Evolutionary conservation across 495 filamentous ascomycete genomes (phyloP).

Genomic region (Cladorrhinum samala): DNA sequence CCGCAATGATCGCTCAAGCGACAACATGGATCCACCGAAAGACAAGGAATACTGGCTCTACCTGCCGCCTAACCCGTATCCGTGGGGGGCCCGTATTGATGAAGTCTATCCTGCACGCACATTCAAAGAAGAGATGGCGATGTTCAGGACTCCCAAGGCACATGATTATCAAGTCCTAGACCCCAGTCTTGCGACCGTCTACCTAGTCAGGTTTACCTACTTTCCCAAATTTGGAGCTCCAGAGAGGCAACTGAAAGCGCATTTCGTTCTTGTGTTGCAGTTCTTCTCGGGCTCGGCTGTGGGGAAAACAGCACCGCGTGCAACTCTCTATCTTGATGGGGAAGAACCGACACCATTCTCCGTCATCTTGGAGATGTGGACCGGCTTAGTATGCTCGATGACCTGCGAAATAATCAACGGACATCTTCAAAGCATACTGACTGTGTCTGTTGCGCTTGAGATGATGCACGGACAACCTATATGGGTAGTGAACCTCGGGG

Average conservation of each 20-base stretch:
- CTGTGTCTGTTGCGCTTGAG: neutral
- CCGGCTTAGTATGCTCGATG: neutral
- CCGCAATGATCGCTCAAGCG: conserved; percentile 5
- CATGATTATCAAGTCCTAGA: neutral
- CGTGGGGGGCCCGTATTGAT: neutral
- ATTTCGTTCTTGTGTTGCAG: neutral
- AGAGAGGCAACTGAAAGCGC: neutral
- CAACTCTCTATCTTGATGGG: conserved; percentile 3
- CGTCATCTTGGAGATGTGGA: neutral
- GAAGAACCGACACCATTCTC: neutral
- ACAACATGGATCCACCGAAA: neutral
- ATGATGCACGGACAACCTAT: neutral
- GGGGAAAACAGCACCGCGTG: neutral
- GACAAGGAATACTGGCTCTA: conserved; percentile 5
- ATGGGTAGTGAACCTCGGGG: neutral
- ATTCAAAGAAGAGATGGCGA: conserved; percentile 6
- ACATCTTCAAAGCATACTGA: neutral
- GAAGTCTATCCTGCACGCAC: conserved; percentile 3
- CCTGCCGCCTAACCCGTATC: conserved; percentile 4
- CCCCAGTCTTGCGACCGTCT: neutral
- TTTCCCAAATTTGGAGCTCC: too few species aligned
- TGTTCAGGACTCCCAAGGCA: conserved; percentile 4
- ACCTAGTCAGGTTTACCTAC: conserved; percentile 1
- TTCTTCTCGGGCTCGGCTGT: neutral
- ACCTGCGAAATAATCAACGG: neutral